These are phyloP conservation scores for Dictyophora rubrovolvata DNA, from an alignment of 768 basidiomycete species.

Conservation along the genomic window DNA sequence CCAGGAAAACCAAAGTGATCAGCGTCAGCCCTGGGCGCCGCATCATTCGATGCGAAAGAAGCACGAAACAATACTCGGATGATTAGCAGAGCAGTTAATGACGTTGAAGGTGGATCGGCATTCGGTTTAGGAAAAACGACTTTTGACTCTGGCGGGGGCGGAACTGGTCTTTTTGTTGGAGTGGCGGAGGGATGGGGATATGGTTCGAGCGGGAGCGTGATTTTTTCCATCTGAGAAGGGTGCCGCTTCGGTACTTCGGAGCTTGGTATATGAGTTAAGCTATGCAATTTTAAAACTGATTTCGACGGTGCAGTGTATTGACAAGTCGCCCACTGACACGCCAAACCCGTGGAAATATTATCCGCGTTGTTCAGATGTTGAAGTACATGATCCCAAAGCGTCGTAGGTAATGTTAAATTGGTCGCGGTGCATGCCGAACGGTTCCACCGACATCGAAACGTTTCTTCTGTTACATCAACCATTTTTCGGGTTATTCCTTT, in stretches of 20 bases:
- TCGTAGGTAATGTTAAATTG: constrained; percentile 42
- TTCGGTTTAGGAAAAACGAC: constrained; percentile 51
- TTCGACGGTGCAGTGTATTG: constrained; percentile 35
- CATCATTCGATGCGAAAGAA: constrained; percentile 62
- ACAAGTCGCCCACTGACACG: constrained; percentile 70
- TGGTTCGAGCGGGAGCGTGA: constrained; percentile 51
- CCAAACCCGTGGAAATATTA: constrained; percentile 20
- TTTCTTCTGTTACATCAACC: constrained; percentile 44
- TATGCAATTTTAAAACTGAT: constrained; percentile 48
- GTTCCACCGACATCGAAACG: constrained; percentile 74
- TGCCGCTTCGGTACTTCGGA: constrained; percentile 45
- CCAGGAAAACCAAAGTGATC: constrained; percentile 92
- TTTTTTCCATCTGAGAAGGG: constrained; percentile 61
- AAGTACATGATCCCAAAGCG: constrained; percentile 65
- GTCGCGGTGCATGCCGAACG: constrained; percentile 41
- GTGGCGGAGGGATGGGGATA: constrained; percentile 46
- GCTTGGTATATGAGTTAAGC: constrained; percentile 67
- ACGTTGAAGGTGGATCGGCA: constrained; percentile 57
- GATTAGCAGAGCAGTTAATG: constrained; percentile 72
- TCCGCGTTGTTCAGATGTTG: constrained; percentile 40
- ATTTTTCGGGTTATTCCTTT: constrained; percentile 70
- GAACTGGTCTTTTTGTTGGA: constrained; percentile 59
- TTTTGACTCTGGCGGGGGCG: constrained; percentile 56
- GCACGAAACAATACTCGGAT: constrained; percentile 76
- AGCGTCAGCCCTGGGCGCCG: constrained; percentile 58